A percentile compares a stretch with the other conserved stretches of the same genome.
These are phyloP conservation scores for Epichloe coenophiala DNA, from an alignment of 2,329 filamentous ascomycete genomes.

Conservation along the genomic window DNA sequence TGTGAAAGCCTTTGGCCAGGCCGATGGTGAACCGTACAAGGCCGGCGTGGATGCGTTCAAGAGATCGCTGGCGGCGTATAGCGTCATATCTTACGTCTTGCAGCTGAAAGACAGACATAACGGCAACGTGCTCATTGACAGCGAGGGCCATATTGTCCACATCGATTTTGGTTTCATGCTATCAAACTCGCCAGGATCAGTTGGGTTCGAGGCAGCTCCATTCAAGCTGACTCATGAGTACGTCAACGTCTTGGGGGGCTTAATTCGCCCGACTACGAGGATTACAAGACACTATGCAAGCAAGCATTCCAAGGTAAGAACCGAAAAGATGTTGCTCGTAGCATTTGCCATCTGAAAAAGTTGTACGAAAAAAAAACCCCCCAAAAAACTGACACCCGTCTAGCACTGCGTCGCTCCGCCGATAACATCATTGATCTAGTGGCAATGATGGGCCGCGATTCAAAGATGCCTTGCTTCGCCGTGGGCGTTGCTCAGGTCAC, in stretches of 20 bases:
- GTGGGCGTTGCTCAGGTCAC: slow-evolving; percentile 61
- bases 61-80: slow-evolving; percentile 71
- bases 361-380: too few relatives aligned
- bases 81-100: slow-evolving; percentile 70
- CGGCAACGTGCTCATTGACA: slow-evolving; percentile 75
- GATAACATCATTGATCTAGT: slow-evolving; percentile 73
- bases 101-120: slow-evolving; percentile 82
- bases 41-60: slow-evolving; percentile 68
- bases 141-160: slow-evolving; percentile 74
- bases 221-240: slow-evolving; percentile 83
- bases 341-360: too few relatives aligned
- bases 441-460: slow-evolving; percentile 71
- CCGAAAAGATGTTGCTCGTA: too few relatives aligned
- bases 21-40: slow-evolving; percentile 54
- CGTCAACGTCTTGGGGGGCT: slow-evolving; percentile 70
- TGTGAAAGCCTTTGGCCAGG: slow-evolving; percentile 60
- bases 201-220: slow-evolving; percentile 75
- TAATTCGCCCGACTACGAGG: slow-evolving; percentile 54
- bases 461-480: slow-evolving; percentile 73
- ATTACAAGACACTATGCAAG: slow-evolving; percentile 70
- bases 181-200: slow-evolving; percentile 70
- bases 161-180: slow-evolving; percentile 89
- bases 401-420: slow-evolving; percentile 61
- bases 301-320: slow-evolving; percentile 63
- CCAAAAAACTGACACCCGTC: background rate